Evolutionary conservation across 164 flowering plant genomes (phyloP).

Genomic region (Hamamelis virginiana): DNA sequence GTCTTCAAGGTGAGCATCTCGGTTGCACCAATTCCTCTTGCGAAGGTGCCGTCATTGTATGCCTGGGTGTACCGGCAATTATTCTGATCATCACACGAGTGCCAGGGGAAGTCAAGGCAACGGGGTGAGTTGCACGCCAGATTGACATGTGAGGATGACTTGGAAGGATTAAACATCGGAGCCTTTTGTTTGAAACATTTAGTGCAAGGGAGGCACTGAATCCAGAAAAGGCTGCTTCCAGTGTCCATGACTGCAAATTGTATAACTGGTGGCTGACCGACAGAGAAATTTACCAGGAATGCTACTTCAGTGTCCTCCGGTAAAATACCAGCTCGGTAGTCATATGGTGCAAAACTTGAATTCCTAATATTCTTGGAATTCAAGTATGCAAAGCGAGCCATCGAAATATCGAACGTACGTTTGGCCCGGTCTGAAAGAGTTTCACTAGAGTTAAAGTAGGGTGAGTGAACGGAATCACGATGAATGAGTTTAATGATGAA

Average conservation of each 20-base stretch:
- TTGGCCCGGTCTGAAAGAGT: not conserved
- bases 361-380: not conserved
- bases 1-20: not conserved
- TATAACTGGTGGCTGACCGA: not conserved
- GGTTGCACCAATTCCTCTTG: not conserved
- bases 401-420: not conserved
- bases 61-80: not conserved
- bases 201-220: not conserved
- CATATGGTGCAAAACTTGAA: not conserved
- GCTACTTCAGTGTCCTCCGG: too few species aligned
- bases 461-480: not conserved
- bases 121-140: not conserved
- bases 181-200: not conserved
- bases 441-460: not conserved
- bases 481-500: not conserved
- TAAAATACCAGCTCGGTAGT: not conserved
- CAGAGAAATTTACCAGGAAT: not conserved
- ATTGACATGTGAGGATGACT: not conserved
- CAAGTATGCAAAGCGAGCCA: not conserved
- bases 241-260: not conserved
- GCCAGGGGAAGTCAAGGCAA: not conserved
- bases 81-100: not conserved
- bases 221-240: not conserved
- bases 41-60: not conserved
- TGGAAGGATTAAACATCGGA: not conserved